Percentiles rank a stretch among this genome's conserved stretches.
Conservation (phyloP, 164 flowering plant genomes). For the Brasenia schreberi region DNA sequence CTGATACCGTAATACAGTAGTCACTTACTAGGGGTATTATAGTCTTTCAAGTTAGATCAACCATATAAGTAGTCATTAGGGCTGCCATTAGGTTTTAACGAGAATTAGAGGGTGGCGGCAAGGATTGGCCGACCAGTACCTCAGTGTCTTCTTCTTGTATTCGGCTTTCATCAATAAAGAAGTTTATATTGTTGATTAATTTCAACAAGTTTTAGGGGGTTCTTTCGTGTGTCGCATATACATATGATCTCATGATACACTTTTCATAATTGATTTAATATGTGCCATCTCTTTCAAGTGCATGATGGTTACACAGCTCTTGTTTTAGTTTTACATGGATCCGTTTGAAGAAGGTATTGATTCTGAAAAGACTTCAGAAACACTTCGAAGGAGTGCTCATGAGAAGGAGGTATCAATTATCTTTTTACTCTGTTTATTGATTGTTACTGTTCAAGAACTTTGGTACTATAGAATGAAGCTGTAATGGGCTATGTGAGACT, state of each 20-base stretch:
- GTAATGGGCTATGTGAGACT: neutral
- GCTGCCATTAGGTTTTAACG: no score
- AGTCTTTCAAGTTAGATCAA: no score
- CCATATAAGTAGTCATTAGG: no score
- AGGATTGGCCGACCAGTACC: no score
- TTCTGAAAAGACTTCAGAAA: slow-evolving; percentile 53
- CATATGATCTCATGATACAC: neutral
- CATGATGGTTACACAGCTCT: neutral
- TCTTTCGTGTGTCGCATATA: neutral
- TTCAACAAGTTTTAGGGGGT: neutral
- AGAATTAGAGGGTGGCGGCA: no score
- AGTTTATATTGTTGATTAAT: no score
- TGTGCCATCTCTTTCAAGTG: neutral
- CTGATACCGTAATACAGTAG: no score
- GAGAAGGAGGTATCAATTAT: slow-evolving; percentile 60
- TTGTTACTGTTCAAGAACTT: neutral
- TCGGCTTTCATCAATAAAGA: no score
- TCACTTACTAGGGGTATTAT: no score
- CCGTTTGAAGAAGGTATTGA: slow-evolving; percentile 82
- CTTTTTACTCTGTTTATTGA: neutral
- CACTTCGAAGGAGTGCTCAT: slow-evolving; percentile 80
- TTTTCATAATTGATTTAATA: neutral
- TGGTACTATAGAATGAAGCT: neutral
- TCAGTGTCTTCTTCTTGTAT: no score
- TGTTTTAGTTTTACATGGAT: slow-evolving; percentile 54